Evolutionary conservation across 352 stramenopile genomes (phyloP).

Genomic region (Phytophthora vignae): DNA sequence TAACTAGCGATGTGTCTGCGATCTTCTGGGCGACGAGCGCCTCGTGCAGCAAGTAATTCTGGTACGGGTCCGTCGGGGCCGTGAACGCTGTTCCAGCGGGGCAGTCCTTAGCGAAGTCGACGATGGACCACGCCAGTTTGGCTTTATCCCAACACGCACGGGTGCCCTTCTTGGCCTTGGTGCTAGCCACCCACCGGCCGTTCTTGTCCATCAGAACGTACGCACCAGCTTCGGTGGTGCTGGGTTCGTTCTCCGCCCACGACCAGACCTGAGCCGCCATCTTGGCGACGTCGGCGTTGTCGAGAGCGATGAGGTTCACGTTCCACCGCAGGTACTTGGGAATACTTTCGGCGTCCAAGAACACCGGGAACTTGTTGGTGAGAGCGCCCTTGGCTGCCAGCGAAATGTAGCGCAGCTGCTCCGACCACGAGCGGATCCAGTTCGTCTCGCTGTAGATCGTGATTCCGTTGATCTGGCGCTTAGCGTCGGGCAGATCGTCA

Average conservation of each 20-base stretch:
- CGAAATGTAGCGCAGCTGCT: slow-evolving; percentile 62
- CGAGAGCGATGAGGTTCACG: slow-evolving; percentile 61
- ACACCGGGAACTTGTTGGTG: slow-evolving; percentile 34
- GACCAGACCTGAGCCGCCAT: slow-evolving; percentile 66
- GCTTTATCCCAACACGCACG: slow-evolving; percentile 52
- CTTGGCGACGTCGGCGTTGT: slow-evolving; percentile 58
- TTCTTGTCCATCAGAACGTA: slow-evolving; percentile 46
- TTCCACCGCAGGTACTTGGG: slow-evolving; percentile 66
- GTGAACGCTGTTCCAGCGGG: slow-evolving; percentile 40
- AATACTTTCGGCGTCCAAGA: slow-evolving; percentile 49
- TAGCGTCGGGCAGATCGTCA: slow-evolving; percentile 43
- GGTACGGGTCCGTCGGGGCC: slow-evolving; percentile 51
- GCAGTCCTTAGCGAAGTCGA: slow-evolving; percentile 39
- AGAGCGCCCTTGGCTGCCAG: slow-evolving; percentile 39
- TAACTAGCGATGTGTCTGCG: slow-evolving; percentile 47
- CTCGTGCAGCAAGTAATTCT: slow-evolving; percentile 61
- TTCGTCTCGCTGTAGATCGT: slow-evolving; percentile 61
- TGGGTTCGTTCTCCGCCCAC: slow-evolving; percentile 61
- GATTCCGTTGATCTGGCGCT: slow-evolving; percentile 47
- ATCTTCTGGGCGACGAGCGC: slow-evolving; percentile 42
- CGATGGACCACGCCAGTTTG: slow-evolving; percentile 51
- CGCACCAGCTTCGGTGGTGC: slow-evolving; percentile 26
- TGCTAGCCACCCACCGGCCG: slow-evolving; percentile 51
- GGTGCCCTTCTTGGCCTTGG: slow-evolving; percentile 26
- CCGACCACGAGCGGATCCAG: slow-evolving; percentile 59